phyloP scores from a whole-genome alignment of 129 eudicot genomes.

The Tagetes patula region DNA sequence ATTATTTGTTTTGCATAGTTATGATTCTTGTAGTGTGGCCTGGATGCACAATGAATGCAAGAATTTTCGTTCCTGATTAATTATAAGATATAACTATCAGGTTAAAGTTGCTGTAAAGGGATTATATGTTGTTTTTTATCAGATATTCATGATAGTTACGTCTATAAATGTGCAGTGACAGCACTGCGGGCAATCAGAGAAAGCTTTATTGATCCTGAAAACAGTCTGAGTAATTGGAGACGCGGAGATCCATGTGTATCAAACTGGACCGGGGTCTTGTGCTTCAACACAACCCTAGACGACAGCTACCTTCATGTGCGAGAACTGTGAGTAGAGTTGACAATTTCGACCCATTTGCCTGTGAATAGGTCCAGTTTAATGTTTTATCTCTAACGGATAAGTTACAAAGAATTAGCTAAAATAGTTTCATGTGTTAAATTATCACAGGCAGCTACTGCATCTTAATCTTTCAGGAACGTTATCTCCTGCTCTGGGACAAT shows the following conservation, averaged over 20 bases:
- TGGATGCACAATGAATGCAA: not conserved
- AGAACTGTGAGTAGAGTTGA: constrained; percentile 57
- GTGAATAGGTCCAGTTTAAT: constrained; percentile 4
- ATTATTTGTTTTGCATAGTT: not conserved
- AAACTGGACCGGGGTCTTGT: constrained; percentile 81
- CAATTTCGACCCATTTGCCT: constrained; percentile 14
- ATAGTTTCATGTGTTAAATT: not conserved
- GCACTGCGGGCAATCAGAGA: constrained; percentile 62
- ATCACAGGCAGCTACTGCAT: constrained; percentile 58
- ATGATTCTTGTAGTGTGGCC: not conserved
- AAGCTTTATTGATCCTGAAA: constrained; percentile 52
- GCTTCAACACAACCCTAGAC: constrained; percentile 54
- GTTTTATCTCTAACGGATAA: not conserved
- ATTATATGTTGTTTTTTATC: not conserved
- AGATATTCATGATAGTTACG: constrained; percentile 15
- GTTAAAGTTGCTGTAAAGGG: not conserved
- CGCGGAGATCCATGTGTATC: constrained; percentile 81
- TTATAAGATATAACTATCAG: not conserved
- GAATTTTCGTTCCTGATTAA: not conserved
- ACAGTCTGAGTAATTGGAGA: constrained; percentile 53
- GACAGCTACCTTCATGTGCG: constrained; percentile 75
- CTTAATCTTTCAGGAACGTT: constrained; percentile 59
- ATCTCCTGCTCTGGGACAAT: constrained; percentile 67
- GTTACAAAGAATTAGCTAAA: not conserved
- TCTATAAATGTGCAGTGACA: constrained; percentile 48